Evolutionary conservation across 2,329 filamentous ascomycete genomes (phyloP), one percentile per base, ranked within the genome.

Genomic region (Xylaria sp.): DNA sequence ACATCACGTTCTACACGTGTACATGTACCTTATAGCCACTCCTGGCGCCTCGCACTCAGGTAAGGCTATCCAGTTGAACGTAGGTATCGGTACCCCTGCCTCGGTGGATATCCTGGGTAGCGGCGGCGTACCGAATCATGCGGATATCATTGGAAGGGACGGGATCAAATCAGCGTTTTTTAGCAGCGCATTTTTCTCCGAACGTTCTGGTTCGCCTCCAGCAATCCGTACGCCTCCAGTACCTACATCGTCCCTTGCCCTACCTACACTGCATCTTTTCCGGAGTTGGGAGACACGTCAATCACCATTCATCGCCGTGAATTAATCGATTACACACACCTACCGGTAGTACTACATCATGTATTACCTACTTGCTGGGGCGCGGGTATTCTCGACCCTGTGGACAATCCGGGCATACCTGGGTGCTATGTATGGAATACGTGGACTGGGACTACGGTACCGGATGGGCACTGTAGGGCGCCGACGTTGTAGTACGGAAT

Each of bases 61-160:
- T 42, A 13, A 42, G 37, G 37, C 37, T 13, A 42, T 42, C 37
- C 37, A 13, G 23, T 30, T 30, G 23, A 30, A 9, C 37, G 4
- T 8, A 10, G 37, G 37, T 42, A 42, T 13, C 37, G 11, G 37
- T 42, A 42, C 37, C 8, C 11, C 37, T 9, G 37, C 11, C 37
- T 9, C 9, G 11, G 37, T 42, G 37, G 37, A 13, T 42, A 42
- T 8, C 37, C 4, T 9, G 8, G 37, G 37, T 42, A 42, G 37
- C 37, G 37, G 37, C 37, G 37, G 11, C 57, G 47, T 60, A 60
- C 50, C 35, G 9, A 30, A 46, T 46, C 42, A 46, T 46, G 42
- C 42, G 11, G 42, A 46, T 46, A 13, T 46, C 42, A 46, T 6
- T n/a, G n/a, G 23, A 30, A 30, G 23, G 23, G 23, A 30, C 23